phyloP scores from a whole-genome alignment of 1,139 yeast genomes.

The Taphrina communis region DNA sequence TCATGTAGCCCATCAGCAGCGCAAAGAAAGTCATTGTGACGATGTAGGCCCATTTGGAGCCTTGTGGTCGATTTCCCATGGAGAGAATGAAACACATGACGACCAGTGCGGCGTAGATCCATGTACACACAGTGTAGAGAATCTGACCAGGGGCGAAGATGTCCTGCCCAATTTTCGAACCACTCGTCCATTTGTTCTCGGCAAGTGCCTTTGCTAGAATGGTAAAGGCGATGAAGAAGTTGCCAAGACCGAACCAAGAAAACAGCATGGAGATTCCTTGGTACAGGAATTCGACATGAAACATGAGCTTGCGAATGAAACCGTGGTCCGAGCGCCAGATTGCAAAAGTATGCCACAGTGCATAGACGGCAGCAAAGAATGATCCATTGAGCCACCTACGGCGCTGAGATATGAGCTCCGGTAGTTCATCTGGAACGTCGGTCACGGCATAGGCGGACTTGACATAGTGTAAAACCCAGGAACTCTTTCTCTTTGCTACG shows the following conservation, averaged over 20 bases:
- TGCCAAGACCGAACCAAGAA: constrained; percentile 80
- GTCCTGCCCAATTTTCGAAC: constrained; percentile 39
- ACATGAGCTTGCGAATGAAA: constrained; percentile 62
- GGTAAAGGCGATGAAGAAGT: constrained; percentile 74
- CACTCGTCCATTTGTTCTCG: constrained; percentile 42
- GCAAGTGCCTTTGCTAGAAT: constrained; percentile 47
- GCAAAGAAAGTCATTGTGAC: constrained; percentile 90
- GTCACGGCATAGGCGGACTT: constrained; percentile 80
- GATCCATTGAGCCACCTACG: constrained; percentile 88
- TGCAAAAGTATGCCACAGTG: constrained; percentile 71
- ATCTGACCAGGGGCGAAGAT: constrained; percentile 72
- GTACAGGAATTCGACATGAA: constrained; percentile 73
- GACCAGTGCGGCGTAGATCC: constrained; percentile 88
- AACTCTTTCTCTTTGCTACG: constrained; percentile 68
- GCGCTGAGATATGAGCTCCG: constrained; percentile 76
- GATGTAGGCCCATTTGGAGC: constrained; percentile 80
- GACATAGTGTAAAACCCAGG: constrained; percentile 73
- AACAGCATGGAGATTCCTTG: constrained; percentile 69
- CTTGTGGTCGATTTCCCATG: constrained; percentile 93
- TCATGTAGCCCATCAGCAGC: constrained; percentile 85
- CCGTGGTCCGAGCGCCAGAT: constrained; percentile 75
- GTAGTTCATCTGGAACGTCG: constrained; percentile 76
- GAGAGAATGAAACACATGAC: constrained; percentile 89
- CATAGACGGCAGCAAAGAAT: constrained; percentile 78
- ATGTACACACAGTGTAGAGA: constrained; percentile 78